Base-by-base conservation (phyloP, 352 stramenopile genomes). In the Hyaloperonospora arabidopsidis region DNA sequence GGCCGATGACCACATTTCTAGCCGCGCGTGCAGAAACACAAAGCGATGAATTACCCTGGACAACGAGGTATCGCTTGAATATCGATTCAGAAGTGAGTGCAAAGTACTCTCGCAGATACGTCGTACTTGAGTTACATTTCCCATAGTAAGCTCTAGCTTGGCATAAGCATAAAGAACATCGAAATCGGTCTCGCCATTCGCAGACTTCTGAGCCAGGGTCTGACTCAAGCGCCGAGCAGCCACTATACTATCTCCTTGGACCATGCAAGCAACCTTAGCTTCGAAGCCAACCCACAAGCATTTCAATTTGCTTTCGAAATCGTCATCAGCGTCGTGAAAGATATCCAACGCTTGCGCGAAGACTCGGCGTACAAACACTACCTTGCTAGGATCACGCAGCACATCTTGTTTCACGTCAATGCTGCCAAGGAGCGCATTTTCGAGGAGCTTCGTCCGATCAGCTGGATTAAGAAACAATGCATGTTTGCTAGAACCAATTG, bases 21-120 rank as follows among this genome's bases (percentile, higher is more conserved):
- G 50, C 11, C 70, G 65, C 2, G 68, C 49, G 1, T 74, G 74
- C 19, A 86, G 59, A 65, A 77, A 88, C 4, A 80, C 32, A 35
- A 88, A 68, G 7, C 68, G 67, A 55, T 90, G 79, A 11, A 82
- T 76, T 22, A 25, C 28, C 28, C 61, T 63, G 53, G 45, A 35
- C 36, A 48, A 28, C 1, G 34, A 19, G 2, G 36, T 7, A 32
- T 63, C 39, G 22, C 45, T 58, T 21, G 19, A 28, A 12, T 25
- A 47, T 12, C 34, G 14, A 14, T 34, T 18, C 11, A 43, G 44
- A 2, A 82, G 49, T 19, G 68, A 74, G 22, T 40, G 47, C 4
- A 87, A 25, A 15, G 68, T 84, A 43, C 73, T 89, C 18, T 80
- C 73, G 22, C 75, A 88, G 13, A 86, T 74, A 11, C 77, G 76